These are phyloP conservation scores for Solanum peruvianum DNA, from an alignment of 257 asterid species.

Conservation along the genomic window DNA sequence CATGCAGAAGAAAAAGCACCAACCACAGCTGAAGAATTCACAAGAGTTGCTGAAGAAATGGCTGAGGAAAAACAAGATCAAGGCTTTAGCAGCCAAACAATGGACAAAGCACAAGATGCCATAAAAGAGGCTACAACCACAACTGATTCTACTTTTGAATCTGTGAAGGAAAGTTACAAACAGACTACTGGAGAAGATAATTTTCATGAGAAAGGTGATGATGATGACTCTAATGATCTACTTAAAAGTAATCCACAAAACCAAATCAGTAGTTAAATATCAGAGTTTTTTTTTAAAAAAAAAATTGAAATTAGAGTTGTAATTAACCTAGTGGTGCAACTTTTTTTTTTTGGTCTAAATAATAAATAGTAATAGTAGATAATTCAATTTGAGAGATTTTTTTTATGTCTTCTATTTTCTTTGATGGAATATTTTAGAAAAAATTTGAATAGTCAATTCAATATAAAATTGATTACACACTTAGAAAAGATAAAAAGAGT, in stretches of 20 bases:
- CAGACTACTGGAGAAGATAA: not conserved
- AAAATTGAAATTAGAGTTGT: too few relatives aligned
- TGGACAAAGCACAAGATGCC: not conserved
- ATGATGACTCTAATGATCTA: not conserved
- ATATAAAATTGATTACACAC: too few relatives aligned
- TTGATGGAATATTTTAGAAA: too few relatives aligned
- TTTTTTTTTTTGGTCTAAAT: too few relatives aligned
- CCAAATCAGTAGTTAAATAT: not conserved
- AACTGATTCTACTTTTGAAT: not conserved
- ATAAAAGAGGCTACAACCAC: not conserved
- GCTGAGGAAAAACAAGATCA: not conserved
- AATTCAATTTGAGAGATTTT: too few relatives aligned
- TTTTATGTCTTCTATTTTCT: too few relatives aligned
- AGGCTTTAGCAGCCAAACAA: not conserved
- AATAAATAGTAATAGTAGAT: too few relatives aligned
- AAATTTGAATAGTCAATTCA: too few relatives aligned
- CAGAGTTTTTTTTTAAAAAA: not conserved
- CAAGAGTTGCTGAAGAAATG: constrained; percentile 12
- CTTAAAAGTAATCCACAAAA: not conserved
- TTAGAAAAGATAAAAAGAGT: too few relatives aligned
- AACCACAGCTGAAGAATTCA: constrained; percentile 13
- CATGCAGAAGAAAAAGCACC: constrained; percentile 11
- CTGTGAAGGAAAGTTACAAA: constrained; percentile 1
- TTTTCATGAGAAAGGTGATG: not conserved
- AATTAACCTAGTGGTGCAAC: too few relatives aligned